Conservation (phyloP, 805 yeast genomes). For the Saturnispora bothae region DNA sequence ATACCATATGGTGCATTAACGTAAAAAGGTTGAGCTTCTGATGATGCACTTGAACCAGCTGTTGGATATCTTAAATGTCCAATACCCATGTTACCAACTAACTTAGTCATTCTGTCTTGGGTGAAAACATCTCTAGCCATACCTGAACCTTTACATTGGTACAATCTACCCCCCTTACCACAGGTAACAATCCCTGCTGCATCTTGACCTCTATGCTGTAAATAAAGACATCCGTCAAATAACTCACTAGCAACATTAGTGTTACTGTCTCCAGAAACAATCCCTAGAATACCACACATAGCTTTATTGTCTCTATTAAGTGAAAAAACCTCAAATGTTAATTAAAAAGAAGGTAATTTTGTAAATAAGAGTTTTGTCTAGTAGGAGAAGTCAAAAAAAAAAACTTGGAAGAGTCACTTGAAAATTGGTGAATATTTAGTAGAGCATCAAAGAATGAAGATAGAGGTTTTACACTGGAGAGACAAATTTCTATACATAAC, state of each 20-base stretch:
- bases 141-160: slow-evolving; percentile 98
- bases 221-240: slow-evolving; percentile 82
- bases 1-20: slow-evolving; percentile 97
- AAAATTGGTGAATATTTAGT: not conserved
- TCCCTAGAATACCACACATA: slow-evolving; percentile 95
- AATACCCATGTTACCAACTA: slow-evolving; percentile 91
- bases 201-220: slow-evolving; percentile 97
- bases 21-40: slow-evolving; percentile 98
- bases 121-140: slow-evolving; percentile 98
- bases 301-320: not conserved
- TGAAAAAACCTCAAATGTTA: no score
- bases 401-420: not conserved
- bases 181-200: slow-evolving; percentile 99
- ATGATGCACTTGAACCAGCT: slow-evolving; percentile 90
- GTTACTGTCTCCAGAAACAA: slow-evolving; percentile 67
- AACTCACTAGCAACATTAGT: slow-evolving; percentile 78
- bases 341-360: no score
- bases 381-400: slow-evolving; percentile 3
- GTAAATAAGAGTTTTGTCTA: not conserved
- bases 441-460: not conserved
- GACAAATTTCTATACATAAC: no score
- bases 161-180: slow-evolving; percentile 84
- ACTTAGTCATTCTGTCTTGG: slow-evolving; percentile 59
- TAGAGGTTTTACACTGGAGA: not conserved
- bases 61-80: slow-evolving; percentile 95